Percentiles rank a stretch among this genome's conserved stretches.
phyloP scores from a whole-genome alignment of 2,329 filamentous ascomycete genomes.

The Venturiaceae sp. region DNA sequence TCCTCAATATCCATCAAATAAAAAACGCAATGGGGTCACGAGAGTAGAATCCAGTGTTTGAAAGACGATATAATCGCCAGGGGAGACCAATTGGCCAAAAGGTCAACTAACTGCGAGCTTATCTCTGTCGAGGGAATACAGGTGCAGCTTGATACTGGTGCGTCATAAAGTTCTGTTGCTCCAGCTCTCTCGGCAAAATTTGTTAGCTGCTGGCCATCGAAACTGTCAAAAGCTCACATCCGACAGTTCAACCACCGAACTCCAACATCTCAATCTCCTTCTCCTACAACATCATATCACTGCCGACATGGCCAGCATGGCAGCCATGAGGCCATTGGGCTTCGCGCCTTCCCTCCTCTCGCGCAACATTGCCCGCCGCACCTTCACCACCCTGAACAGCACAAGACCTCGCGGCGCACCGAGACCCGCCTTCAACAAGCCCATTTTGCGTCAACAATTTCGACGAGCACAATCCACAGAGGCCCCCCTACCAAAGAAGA shows the following conservation, averaged over 20 bases:
- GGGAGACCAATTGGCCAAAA: neutral
- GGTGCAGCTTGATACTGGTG: neutral
- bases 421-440: neutral
- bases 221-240: neutral
- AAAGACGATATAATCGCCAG: neutral
- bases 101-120: neutral
- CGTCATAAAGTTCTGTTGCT: neutral
- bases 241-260: neutral
- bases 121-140: neutral
- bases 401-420: neutral
- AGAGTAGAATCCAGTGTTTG: neutral
- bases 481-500: slow-evolving; percentile 29
- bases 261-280: neutral
- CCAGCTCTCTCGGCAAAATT: too few relatives aligned
- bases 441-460: neutral
- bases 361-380: neutral
- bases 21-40: neutral
- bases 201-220: neutral
- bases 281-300: neutral
- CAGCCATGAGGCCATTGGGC: slow-evolving; percentile 7
- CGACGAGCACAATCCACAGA: neutral
- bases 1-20: neutral
- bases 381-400: neutral
- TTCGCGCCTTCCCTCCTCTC: neutral
- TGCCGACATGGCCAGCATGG: slow-evolving; percentile 3